These are phyloP conservation scores for Calonectria ilicicola DNA, from an alignment of 2,329 filamentous ascomycete genomes.

Conservation along the genomic window DNA sequence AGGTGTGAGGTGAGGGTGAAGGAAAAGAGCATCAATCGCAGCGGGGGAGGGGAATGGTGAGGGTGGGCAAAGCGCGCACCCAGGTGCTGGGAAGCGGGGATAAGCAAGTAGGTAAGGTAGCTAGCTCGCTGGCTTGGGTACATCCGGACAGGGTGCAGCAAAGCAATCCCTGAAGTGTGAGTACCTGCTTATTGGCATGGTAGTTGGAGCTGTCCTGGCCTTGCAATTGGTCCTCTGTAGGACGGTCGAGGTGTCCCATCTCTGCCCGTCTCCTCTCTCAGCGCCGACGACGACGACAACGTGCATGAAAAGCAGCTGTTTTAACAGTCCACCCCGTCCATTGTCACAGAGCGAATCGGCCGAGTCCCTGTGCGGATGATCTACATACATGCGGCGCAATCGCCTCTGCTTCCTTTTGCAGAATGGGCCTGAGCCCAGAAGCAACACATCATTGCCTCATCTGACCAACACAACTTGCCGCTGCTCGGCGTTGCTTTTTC, in stretches of 20 bases:
- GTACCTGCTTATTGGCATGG: background rate
- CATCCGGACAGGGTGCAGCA: background rate
- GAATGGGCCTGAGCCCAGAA: background rate
- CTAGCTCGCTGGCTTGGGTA: background rate
- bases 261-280: background rate
- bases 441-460: slow-evolving; percentile 1
- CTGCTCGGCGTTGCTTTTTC: background rate
- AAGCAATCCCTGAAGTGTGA: background rate
- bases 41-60: background rate
- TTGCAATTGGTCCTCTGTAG: slow-evolving; percentile 1
- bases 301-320: slow-evolving; percentile 11
- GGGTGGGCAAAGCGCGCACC: background rate
- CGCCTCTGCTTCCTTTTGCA: background rate
- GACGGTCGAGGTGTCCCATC: background rate
- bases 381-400: background rate
- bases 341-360: slow-evolving; percentile 7
- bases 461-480: background rate
- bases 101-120: background rate
- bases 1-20: background rate
- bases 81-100: background rate
- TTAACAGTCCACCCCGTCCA: background rate
- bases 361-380: background rate
- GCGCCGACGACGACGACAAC: background rate
- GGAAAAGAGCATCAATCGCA: background rate
- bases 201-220: background rate